Base-by-base conservation (phyloP, 1,284 basidiomycete genomes). In the Rhizoctonia solani region DNA sequence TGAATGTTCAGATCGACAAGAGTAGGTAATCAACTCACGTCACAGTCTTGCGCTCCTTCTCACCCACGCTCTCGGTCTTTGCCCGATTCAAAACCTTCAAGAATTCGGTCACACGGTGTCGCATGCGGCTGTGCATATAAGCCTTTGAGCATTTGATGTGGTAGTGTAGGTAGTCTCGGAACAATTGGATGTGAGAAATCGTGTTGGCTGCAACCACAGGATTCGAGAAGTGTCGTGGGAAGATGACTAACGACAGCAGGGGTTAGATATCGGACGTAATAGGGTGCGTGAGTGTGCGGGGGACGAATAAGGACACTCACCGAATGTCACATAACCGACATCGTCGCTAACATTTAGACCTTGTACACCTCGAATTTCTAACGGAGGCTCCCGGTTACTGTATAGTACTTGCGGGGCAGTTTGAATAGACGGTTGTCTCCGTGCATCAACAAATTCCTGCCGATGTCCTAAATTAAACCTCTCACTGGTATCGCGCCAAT, bases 111-210 rank as follows among this genome's bases (percentile, higher is more conserved):
- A 98, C 97, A 27, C 97, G 87, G 76, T 90, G 85, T 69, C 97
- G 85, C 95, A 99, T 97, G 56, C 97, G 84, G 25, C 93, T 96
- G 79, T 99, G 97, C 93, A 99, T 96, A 81, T 99, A 99, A 1
- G 96, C 97, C 79, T 99, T 99, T 63, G 91, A 95, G 78, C 96
- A 98, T 76, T 96, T 99, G 86, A 99, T 97, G 79, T 99, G 97
- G 79, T 99, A 99, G 80, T 99, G 97, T 41, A 99, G 83, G 76
- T 98, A 98, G 78, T 98, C 95, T 59, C 97, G 85, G 89, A 99
- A 99, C 42, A 98, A 83, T 77, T 98, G 94, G 75, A 99, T 93
- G 74, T 94, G 93, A 39, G 94, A 95, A 75, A 98, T 98, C 14
- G 95, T 96, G 32, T 83, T 81, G n/a, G 86, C 82, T 5, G 91